phyloP scores from a whole-genome alignment of 768 basidiomycete species.

The Asterophora lycoperdoides region DNA sequence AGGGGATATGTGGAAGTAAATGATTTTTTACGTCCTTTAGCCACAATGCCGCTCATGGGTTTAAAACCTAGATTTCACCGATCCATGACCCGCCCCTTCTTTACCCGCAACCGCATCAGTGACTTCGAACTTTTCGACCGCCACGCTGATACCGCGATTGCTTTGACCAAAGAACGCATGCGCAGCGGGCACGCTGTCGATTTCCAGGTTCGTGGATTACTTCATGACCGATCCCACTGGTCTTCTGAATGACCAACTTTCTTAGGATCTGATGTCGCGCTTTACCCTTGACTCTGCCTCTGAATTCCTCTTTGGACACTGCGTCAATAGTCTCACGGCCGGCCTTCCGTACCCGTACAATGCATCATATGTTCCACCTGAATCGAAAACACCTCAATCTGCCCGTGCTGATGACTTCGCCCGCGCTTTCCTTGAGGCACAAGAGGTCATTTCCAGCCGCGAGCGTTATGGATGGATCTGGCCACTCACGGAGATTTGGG shows the following conservation, averaged over 20 bases:
- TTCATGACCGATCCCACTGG: too few relatives aligned
- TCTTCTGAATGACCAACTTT: too few relatives aligned
- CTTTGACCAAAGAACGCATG: slow-evolving; percentile 44
- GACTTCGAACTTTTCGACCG: slow-evolving; percentile 61
- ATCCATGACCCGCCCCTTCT: slow-evolving; percentile 60
- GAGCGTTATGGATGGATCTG: slow-evolving; percentile 45
- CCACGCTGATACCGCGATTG: slow-evolving; percentile 42
- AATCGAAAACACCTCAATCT: slow-evolving; percentile 21
- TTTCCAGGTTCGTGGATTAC: slow-evolving; percentile 40
- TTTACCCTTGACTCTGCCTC: slow-evolving; percentile 67
- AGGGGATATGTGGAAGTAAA: slow-evolving; percentile 38
- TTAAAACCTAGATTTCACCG: slow-evolving; percentile 48
- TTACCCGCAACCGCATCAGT: slow-evolving; percentile 53
- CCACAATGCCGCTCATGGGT: not conserved
- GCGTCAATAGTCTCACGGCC: slow-evolving; percentile 48
- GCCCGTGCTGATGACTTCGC: slow-evolving; percentile 41
- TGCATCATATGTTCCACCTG: slow-evolving; percentile 21
- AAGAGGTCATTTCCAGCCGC: slow-evolving; percentile 39
- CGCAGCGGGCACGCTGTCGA: slow-evolving; percentile 50
- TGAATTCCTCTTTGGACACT: slow-evolving; percentile 61
- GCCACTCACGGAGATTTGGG: slow-evolving; percentile 48
- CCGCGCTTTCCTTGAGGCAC: slow-evolving; percentile 45
- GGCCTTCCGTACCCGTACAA: slow-evolving; percentile 52
- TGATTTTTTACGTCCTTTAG: not conserved
- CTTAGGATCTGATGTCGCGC: slow-evolving; percentile 51